Conservation (phyloP, 768 basidiomycete species). For the Macrolepiota fuliginosa region DNA sequence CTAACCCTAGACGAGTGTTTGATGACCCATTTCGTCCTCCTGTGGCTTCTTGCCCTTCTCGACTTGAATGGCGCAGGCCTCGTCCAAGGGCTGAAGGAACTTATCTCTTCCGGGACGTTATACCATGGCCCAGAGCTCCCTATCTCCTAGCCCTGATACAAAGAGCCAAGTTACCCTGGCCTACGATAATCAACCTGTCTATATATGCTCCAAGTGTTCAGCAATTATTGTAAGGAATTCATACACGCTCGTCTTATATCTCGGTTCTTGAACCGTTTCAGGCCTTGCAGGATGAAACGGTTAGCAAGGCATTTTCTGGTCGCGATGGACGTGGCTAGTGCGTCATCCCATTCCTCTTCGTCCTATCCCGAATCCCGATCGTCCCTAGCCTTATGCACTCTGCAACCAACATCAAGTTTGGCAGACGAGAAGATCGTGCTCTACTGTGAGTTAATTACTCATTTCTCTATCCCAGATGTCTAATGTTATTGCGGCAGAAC, state of each 20-base stretch:
- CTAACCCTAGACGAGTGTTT: conserved; percentile 22
- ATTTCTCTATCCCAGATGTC: conserved; percentile 3
- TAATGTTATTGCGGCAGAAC: conserved; percentile 44
- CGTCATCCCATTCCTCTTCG: conserved; percentile 26
- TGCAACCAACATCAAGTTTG: conserved; percentile 72
- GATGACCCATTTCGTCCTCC: neutral
- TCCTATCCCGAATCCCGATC: neutral
- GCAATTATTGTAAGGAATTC: conserved; percentile 58
- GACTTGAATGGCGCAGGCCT: neutral
- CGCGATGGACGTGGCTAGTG: conserved; percentile 81
- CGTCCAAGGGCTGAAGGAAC: neutral
- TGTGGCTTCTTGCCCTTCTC: neutral
- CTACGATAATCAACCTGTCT: conserved; percentile 66
- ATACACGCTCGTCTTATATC: neutral
- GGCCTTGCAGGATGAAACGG: conserved; percentile 81
- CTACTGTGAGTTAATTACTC: conserved; percentile 48
- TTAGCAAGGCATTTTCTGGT: conserved; percentile 83
- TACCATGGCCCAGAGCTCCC: conserved; percentile 5
- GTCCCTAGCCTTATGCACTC: conserved; percentile 69
- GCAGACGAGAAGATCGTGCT: conserved; percentile 70
- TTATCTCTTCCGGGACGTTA: neutral
- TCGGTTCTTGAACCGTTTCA: conserved; percentile 23
- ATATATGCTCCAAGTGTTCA: conserved; percentile 67
- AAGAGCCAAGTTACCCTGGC: conserved; percentile 56
- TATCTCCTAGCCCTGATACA: conserved; percentile 38